Conservation (phyloP, 2,329 filamentous ascomycete species). For the Colletotrichum camelliae region DNA sequence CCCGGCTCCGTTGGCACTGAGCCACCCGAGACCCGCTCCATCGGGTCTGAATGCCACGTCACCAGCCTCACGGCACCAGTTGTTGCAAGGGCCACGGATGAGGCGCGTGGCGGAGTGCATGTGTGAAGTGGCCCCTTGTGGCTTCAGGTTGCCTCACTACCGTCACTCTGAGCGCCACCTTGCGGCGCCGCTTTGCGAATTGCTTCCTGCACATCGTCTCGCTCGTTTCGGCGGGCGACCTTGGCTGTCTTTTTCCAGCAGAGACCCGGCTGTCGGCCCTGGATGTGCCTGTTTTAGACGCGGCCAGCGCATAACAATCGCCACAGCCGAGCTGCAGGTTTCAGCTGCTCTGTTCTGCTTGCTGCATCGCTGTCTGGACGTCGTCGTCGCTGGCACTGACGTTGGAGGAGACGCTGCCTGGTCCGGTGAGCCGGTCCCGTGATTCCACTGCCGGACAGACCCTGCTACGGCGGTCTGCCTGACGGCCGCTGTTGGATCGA, state of each 20-base stretch:
- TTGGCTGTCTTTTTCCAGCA: neutral
- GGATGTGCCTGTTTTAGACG: constrained; percentile 10
- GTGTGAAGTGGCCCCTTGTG: neutral
- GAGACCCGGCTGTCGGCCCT: neutral
- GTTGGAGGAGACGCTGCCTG: neutral
- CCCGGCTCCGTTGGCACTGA: constrained; percentile 1
- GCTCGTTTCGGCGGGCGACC: neutral
- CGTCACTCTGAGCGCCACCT: constrained; percentile 12
- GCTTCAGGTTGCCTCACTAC: constrained; percentile 16
- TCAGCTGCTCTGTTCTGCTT: constrained; percentile 14
- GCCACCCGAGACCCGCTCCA: constrained; percentile 15
- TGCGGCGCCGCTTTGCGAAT: neutral
- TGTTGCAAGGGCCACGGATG: constrained; percentile 4
- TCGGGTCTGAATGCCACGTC: constrained; percentile 20
- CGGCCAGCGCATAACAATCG: constrained; percentile 23
- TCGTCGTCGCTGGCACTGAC: neutral
- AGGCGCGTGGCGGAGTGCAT: constrained; percentile 25
- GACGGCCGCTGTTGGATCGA: neutral
- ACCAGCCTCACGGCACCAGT: constrained; percentile 20
- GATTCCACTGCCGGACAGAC: neutral
- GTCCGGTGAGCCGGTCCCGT: neutral
- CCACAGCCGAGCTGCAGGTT: constrained; percentile 22
- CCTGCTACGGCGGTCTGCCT: neutral
- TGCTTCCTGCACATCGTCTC: constrained; percentile 10
- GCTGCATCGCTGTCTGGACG: neutral